Conservation (phyloP, 441 rosid genomes). For the Populus hybrid region DNA sequence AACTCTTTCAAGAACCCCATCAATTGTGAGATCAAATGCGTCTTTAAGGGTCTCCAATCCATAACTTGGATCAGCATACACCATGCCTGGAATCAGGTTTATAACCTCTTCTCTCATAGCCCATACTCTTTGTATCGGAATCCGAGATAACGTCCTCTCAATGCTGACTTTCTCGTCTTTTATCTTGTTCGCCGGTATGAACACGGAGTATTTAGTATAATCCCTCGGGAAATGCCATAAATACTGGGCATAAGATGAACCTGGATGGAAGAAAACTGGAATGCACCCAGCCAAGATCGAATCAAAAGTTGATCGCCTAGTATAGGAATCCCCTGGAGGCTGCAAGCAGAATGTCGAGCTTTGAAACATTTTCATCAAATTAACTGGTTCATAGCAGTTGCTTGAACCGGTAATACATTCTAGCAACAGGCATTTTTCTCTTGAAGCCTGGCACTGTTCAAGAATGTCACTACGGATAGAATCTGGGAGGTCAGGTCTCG, state of each 20-base stretch:
- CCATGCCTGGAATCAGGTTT: conserved; percentile 53
- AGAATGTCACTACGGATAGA: conserved; percentile 58
- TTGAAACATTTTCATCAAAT: conserved; percentile 56
- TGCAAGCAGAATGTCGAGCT: conserved; percentile 72
- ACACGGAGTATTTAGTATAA: conserved; percentile 51
- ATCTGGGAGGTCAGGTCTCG: conserved; percentile 46
- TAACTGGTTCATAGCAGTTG: conserved; percentile 47
- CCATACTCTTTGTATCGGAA: conserved; percentile 36
- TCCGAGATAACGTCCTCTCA: conserved; percentile 40
- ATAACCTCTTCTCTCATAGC: conserved; percentile 63
- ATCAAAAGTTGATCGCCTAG: conserved; percentile 75
- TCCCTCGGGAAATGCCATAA: conserved; percentile 79
- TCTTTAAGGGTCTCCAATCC: conserved; percentile 55
- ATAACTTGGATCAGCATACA: conserved; percentile 59
- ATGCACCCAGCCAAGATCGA: conserved; percentile 84
- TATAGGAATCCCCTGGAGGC: conserved; percentile 81
- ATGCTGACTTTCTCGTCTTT: conserved; percentile 51
- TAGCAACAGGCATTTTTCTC: conserved; percentile 53
- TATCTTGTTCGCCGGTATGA: conserved; percentile 49
- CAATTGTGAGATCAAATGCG: conserved; percentile 66
- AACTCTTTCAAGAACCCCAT: conserved; percentile 60
- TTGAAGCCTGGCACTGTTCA: conserved; percentile 60
- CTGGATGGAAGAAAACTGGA: conserved; percentile 91
- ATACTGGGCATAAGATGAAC: conserved; percentile 80
- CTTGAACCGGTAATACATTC: conserved; percentile 41